Conservation (phyloP, 306 rosid species). For the Betula pendula region DNA sequence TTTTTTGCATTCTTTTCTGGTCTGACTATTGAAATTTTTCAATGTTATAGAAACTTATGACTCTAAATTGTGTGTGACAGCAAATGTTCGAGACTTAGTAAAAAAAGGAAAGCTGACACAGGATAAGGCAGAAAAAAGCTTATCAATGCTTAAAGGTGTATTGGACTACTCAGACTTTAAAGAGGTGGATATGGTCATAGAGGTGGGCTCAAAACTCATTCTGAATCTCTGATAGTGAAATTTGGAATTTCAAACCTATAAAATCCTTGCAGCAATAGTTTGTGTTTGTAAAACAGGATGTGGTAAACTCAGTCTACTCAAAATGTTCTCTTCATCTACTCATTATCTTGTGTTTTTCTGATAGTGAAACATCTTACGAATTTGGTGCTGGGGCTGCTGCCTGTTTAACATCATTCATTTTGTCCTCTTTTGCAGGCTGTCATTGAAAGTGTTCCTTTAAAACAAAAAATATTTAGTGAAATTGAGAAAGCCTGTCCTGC, state of each 20-base stretch:
- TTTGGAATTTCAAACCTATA: neutral
- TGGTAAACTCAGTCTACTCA: neutral
- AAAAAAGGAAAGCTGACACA: slow-evolving; percentile 64
- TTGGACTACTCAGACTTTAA: slow-evolving; percentile 79
- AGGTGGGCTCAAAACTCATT: slow-evolving; percentile 48
- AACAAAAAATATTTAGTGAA: slow-evolving; percentile 83
- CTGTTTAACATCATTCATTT: slow-evolving; percentile 24
- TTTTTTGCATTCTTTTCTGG: neutral
- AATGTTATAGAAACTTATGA: neutral
- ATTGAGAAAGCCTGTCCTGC: slow-evolving; percentile 85
- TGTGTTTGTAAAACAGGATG: neutral
- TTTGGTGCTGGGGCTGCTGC: no score
- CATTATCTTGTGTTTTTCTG: slow-evolving; percentile 10
- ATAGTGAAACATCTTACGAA: slow-evolving; percentile 8
- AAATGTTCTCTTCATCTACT: slow-evolving; percentile 6
- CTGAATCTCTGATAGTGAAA: slow-evolving; percentile 5
- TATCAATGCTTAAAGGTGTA: slow-evolving; percentile 76
- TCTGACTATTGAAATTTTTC: neutral
- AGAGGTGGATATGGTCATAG: slow-evolving; percentile 90
- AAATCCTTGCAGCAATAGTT: slow-evolving; percentile 7
- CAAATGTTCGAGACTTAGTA: slow-evolving; percentile 66
- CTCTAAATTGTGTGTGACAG: slow-evolving; percentile 43
- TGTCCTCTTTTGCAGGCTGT: slow-evolving; percentile 69
- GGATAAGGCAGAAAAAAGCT: slow-evolving; percentile 63
- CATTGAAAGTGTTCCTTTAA: slow-evolving; percentile 76